These are phyloP conservation scores for Phascolomyces articulosus DNA, from an alignment of 371 early-diverging fungal species.

Conservation along the genomic window DNA sequence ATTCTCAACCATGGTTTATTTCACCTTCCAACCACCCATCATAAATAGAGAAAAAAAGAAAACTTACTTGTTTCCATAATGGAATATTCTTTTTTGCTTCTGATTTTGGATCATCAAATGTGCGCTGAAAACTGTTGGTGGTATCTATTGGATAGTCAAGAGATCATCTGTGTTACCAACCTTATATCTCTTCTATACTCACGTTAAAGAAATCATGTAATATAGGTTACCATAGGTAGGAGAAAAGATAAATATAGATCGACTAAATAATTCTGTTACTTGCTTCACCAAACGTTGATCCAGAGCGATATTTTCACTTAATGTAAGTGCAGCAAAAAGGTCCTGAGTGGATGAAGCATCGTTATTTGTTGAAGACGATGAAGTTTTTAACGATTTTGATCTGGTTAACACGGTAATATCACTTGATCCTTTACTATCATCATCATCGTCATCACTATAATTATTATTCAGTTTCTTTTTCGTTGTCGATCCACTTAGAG, in stretches of 20 bases:
- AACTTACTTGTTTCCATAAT: slow-evolving; percentile 40
- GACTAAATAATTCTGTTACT: slow-evolving; percentile 62
- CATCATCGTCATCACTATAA: slow-evolving; percentile 2
- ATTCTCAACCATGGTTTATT: background rate
- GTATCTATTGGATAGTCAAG: slow-evolving; percentile 32
- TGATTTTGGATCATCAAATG: slow-evolving; percentile 16
- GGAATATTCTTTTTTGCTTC: slow-evolving; percentile 16
- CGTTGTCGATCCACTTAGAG: slow-evolving; percentile 20
- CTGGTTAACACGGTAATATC: background rate
- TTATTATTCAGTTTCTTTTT: too few relatives aligned
- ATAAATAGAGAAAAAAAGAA: background rate
- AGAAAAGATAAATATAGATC: slow-evolving; percentile 69
- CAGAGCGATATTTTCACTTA: slow-evolving; percentile 40
- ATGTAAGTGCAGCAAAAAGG: slow-evolving; percentile 19
- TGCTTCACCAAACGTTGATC: slow-evolving; percentile 68
- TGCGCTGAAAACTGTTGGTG: slow-evolving; percentile 45
- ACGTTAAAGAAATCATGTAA: slow-evolving; percentile 12
- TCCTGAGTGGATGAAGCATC: slow-evolving; percentile 18
- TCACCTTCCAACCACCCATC: background rate
- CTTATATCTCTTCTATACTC: background rate
- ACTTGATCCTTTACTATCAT: background rate
- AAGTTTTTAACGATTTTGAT: slow-evolving; percentile 1
- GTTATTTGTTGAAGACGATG: slow-evolving; percentile 7
- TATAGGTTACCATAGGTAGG: slow-evolving; percentile 64
- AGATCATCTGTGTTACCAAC: background rate